A percentile compares a stretch with the other conserved stretches of the same genome.
These are phyloP conservation scores for Penicillium parvum DNA, from an alignment of 495 filamentous ascomycete species.

Conservation along the genomic window DNA sequence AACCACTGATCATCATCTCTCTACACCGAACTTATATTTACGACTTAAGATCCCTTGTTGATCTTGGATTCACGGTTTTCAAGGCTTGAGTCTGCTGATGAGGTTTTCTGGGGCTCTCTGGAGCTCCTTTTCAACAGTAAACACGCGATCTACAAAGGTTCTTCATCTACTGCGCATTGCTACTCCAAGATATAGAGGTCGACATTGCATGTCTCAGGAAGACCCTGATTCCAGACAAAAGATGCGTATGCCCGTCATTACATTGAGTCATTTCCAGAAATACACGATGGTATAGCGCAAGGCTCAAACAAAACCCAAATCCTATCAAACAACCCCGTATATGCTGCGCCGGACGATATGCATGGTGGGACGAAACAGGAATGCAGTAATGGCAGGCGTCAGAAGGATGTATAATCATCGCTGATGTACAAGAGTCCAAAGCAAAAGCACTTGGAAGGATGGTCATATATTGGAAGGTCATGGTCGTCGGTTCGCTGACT, in stretches of 20 bases:
- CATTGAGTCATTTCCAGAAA: slow-evolving; percentile 25
- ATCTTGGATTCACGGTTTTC: too few relatives aligned
- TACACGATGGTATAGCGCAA: slow-evolving; percentile 17
- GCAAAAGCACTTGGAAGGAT: not conserved
- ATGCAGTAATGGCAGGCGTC: slow-evolving; percentile 11
- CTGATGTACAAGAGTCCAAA: slow-evolving; percentile 13
- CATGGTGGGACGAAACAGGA: slow-evolving; percentile 17
- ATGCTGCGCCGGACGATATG: slow-evolving; percentile 28
- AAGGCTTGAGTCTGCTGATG: too few relatives aligned
- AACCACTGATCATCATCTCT: slow-evolving; percentile 5
- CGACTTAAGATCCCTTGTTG: not conserved
- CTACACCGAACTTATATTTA: not conserved
- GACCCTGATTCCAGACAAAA: not conserved
- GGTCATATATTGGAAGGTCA: slow-evolving; percentile 17
- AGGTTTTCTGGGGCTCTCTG: too few relatives aligned
- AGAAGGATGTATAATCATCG: slow-evolving; percentile 11
- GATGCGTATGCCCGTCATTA: slow-evolving; percentile 13
- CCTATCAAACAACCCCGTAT: slow-evolving; percentile 17
- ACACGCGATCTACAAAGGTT: too few relatives aligned
- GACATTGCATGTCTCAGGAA: not conserved
- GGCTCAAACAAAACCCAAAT: slow-evolving; percentile 4
- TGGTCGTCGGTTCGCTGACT: slow-evolving; percentile 35
- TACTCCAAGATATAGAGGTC: not conserved
- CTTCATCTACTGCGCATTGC: too few relatives aligned
- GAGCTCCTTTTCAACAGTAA: too few relatives aligned